A percentile compares a stretch with the other conserved stretches of the same genome.
Conservation (phyloP, 2,329 filamentous ascomycete species). For the Pseudocercospora crystallina region DNA sequence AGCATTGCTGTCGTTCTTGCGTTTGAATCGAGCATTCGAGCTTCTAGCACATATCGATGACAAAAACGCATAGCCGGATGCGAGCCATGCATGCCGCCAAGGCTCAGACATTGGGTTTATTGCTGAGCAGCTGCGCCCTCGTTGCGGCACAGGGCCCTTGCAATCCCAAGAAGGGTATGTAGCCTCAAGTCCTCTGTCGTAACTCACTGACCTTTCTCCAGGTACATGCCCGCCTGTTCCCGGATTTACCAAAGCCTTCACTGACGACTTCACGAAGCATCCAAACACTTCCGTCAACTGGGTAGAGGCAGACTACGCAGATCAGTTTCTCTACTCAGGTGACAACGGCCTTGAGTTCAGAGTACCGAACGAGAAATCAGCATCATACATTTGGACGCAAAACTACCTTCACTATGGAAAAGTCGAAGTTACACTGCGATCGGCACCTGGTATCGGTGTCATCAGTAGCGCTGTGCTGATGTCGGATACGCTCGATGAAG, state of each 20-base stretch:
- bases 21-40: too few relatives aligned
- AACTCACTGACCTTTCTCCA: neutral
- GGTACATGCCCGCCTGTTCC: constrained; percentile 4
- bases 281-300: neutral
- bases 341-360: constrained; percentile 6
- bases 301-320: constrained; percentile 4
- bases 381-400: constrained; percentile 26
- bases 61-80: too few relatives aligned
- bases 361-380: constrained; percentile 18
- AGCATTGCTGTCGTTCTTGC: too few relatives aligned
- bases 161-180: constrained; percentile 4
- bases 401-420: constrained; percentile 42
- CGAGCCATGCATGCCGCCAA: too few relatives aligned
- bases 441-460: constrained; percentile 13
- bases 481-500: constrained; percentile 49
- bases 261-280: constrained; percentile 1
- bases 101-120: too few relatives aligned
- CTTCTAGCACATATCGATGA: too few relatives aligned
- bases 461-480: constrained; percentile 17
- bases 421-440: constrained; percentile 12
- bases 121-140: neutral
- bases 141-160: constrained; percentile 1
- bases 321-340: constrained; percentile 1
- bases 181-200: neutral
- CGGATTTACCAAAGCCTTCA: neutral